Conservation (phyloP, 352 stramenopile species). For the Pythium brachiatum region DNA sequence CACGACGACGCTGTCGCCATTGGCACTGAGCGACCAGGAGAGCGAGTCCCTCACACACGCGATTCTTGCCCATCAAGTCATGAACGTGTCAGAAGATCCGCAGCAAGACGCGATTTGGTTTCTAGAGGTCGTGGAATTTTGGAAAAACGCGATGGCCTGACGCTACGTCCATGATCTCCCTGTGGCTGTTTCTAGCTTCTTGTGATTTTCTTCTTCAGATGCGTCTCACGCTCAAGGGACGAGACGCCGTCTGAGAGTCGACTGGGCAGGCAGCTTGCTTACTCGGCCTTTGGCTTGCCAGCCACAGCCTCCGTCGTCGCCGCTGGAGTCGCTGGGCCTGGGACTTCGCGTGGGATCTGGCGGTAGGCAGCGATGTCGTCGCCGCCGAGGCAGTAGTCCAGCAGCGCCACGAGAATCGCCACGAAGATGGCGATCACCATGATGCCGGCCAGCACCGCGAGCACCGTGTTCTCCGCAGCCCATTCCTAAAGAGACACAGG, state of each 20-base stretch:
- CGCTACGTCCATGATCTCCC: neutral
- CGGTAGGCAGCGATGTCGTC: slow-evolving; percentile 50
- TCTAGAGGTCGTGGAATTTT: slow-evolving; percentile 26
- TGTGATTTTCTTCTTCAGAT: slow-evolving; percentile 3
- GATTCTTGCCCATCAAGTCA: slow-evolving; percentile 23
- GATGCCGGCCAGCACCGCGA: slow-evolving; percentile 33
- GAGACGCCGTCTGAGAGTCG: neutral
- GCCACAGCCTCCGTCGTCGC: slow-evolving; percentile 14
- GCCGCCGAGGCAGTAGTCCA: slow-evolving; percentile 38
- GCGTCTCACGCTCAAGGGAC: neutral
- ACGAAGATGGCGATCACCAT: slow-evolving; percentile 38
- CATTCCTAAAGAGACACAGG: slow-evolving; percentile 25
- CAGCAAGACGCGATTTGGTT: slow-evolving; percentile 27
- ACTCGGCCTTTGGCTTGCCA: slow-evolving; percentile 27
- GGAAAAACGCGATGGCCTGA: slow-evolving; percentile 9
- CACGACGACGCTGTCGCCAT: slow-evolving; percentile 2
- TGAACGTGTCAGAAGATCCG: slow-evolving; percentile 10
- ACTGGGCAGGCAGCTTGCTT: neutral
- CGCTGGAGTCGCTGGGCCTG: slow-evolving; percentile 20
- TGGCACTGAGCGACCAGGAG: slow-evolving; percentile 13
- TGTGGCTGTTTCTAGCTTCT: neutral
- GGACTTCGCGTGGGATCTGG: slow-evolving; percentile 35
- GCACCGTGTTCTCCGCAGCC: slow-evolving; percentile 35
- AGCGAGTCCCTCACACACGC: neutral
- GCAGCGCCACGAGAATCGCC: slow-evolving; percentile 33